phyloP scores from a whole-genome alignment of 2,329 filamentous ascomycete genomes.

The Neonectria sp. region DNA sequence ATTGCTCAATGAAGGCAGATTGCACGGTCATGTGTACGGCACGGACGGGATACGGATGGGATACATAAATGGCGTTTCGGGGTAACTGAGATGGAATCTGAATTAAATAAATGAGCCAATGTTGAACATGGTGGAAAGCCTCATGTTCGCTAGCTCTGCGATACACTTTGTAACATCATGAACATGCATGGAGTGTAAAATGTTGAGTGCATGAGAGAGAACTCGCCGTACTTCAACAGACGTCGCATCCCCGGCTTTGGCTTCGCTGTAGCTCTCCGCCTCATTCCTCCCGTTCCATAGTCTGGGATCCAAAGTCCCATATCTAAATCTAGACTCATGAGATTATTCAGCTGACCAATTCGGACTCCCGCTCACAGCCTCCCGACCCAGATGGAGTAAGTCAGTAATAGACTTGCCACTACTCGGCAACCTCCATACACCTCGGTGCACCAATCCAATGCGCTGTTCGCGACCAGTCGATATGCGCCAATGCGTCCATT shows the following conservation, averaged over 20 bases:
- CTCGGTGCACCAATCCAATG: neutral
- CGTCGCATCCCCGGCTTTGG: neutral
- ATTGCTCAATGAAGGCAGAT: conserved; percentile 21
- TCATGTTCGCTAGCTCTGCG: neutral
- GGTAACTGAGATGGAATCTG: conserved; percentile 22
- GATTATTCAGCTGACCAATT: neutral
- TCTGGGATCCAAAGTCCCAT: neutral
- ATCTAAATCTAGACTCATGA: neutral
- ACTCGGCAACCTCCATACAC: conserved; percentile 10
- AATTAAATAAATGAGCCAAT: conserved; percentile 10
- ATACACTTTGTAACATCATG: neutral
- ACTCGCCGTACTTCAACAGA: neutral
- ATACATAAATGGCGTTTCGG: conserved; percentile 27
- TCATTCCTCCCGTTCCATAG: neutral
- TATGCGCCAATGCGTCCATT: neutral
- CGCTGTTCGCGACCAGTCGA: neutral
- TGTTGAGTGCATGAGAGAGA: neutral
- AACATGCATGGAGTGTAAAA: neutral
- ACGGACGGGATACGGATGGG: conserved; percentile 9
- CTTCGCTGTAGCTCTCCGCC: neutral
- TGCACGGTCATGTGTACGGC: conserved; percentile 9
- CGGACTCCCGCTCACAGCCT: neutral
- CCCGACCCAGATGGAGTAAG: neutral
- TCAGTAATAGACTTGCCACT: neutral
- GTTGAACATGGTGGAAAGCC: conserved; percentile 6